Evolutionary conservation across 1,139 yeast genomes (phyloP).

Genomic region (Scheffersomyces titani): DNA sequence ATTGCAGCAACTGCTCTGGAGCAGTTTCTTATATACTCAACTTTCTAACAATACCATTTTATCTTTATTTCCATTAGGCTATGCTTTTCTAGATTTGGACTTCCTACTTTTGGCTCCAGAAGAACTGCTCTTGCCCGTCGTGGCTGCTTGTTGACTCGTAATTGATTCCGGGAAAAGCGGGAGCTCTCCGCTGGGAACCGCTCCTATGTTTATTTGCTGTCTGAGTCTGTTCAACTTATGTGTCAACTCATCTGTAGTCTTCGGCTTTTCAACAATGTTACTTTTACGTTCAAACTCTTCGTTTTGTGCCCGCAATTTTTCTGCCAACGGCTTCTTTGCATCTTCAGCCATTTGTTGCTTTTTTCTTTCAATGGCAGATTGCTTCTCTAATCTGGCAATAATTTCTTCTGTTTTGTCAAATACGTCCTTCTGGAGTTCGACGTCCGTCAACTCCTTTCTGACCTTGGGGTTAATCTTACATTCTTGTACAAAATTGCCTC

Average conservation of each 20-base stretch:
- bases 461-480: slow-evolving; percentile 52
- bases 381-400: slow-evolving; percentile 64
- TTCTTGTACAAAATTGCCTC: slow-evolving; percentile 73
- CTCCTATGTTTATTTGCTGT: slow-evolving; percentile 23
- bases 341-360: slow-evolving; percentile 25
- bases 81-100: neutral
- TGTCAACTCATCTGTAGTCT: slow-evolving; percentile 35
- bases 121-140: neutral
- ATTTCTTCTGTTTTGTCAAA: slow-evolving; percentile 61
- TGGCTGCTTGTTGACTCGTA: neutral
- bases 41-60: neutral
- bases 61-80: neutral
- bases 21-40: neutral
- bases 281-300: slow-evolving; percentile 22
- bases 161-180: slow-evolving; percentile 28
- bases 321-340: slow-evolving; percentile 5
- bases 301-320: slow-evolving; percentile 7
- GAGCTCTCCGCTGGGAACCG: slow-evolving; percentile 13
- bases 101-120: neutral
- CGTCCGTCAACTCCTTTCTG: slow-evolving; percentile 65
- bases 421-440: slow-evolving; percentile 59
- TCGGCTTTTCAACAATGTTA: slow-evolving; percentile 35
- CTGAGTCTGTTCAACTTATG: slow-evolving; percentile 32
- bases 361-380: slow-evolving; percentile 66
- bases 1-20: neutral